These are phyloP conservation scores for Pleurotus tuoliensis DNA, from an alignment of 768 basidiomycete species.

Conservation along the genomic window DNA sequence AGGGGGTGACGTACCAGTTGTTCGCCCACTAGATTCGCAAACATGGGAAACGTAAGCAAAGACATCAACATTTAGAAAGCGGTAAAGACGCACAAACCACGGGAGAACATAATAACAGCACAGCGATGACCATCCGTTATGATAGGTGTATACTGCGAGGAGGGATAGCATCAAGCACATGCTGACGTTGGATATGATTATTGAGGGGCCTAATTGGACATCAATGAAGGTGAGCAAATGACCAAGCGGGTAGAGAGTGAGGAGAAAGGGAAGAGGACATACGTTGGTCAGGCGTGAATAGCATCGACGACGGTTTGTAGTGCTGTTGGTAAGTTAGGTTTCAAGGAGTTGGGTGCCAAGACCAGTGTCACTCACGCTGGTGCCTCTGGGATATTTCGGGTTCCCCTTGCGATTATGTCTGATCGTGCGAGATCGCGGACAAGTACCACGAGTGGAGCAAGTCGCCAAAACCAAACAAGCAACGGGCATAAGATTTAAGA, in stretches of 20 bases:
- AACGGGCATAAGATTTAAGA: too few species aligned
- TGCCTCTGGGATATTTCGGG: conserved; percentile 37
- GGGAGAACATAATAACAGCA: conserved; percentile 42
- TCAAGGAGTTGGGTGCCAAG: too few species aligned
- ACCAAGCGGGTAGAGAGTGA: too few species aligned
- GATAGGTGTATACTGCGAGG: conserved; percentile 25
- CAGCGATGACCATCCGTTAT: conserved; percentile 26
- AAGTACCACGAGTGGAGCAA: too few species aligned
- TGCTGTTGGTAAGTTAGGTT: conserved; percentile 24
- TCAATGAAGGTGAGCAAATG: background rate
- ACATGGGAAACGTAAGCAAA: too few species aligned
- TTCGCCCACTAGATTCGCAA: conserved; percentile 8
- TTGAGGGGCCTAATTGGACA: conserved; percentile 22
- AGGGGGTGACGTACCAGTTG: conserved; percentile 2
- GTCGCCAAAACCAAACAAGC: too few species aligned
- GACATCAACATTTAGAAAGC: too few species aligned
- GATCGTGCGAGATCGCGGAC: background rate
- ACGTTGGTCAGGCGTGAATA: conserved; percentile 47
- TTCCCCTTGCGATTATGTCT: conserved; percentile 46
- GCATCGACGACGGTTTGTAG: conserved; percentile 35
- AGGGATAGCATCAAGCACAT: conserved; percentile 34
- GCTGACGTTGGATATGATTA: conserved; percentile 40
- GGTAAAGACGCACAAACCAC: conserved; percentile 36
- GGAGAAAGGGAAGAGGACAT: conserved; percentile 7
- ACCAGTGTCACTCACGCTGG: conserved; percentile 38